Conservation (phyloP, 176 grass and related monocot species). For the Ampelocalamus luodianensis region DNA sequence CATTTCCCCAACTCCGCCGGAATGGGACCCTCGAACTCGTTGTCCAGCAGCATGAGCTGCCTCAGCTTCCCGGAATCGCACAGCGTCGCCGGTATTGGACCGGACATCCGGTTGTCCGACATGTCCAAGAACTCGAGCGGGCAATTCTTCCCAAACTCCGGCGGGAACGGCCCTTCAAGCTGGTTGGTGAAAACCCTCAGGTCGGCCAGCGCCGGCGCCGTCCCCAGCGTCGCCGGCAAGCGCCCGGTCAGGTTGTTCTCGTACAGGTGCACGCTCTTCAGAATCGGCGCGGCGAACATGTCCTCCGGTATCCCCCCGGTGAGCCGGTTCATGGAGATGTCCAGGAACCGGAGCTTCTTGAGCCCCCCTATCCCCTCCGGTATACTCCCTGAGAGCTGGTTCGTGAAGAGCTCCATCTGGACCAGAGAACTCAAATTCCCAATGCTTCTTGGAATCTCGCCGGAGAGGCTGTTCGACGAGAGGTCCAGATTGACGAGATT, state of each 20-base stretch:
- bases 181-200: slow-evolving; percentile 71
- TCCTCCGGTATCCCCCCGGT: slow-evolving; percentile 63
- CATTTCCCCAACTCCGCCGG: slow-evolving; percentile 66
- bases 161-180: slow-evolving; percentile 61
- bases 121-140: slow-evolving; percentile 62
- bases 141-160: slow-evolving; percentile 70
- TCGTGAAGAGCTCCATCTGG: slow-evolving; percentile 81
- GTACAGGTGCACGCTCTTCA: slow-evolving; percentile 70
- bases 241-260: slow-evolving; percentile 64
- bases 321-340: slow-evolving; percentile 69
- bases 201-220: slow-evolving; percentile 52
- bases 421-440: slow-evolving; percentile 50
- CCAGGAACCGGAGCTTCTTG: slow-evolving; percentile 56
- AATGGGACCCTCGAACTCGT: slow-evolving; percentile 64
- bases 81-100: slow-evolving; percentile 62
- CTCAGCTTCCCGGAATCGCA: slow-evolving; percentile 56
- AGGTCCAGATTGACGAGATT: slow-evolving; percentile 75
- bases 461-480: slow-evolving; percentile 62
- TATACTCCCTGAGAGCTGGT: slow-evolving; percentile 65
- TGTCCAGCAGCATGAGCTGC: slow-evolving; percentile 73
- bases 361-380: slow-evolving; percentile 67
- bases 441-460: slow-evolving; percentile 58
- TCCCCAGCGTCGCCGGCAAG: slow-evolving; percentile 51
- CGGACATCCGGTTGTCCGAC: slow-evolving; percentile 66
- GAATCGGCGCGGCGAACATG: slow-evolving; percentile 59